phyloP scores from a whole-genome alignment of 1,284 basidiomycete genomes.

The Austroboletus olivaceoglutinosus region DNA sequence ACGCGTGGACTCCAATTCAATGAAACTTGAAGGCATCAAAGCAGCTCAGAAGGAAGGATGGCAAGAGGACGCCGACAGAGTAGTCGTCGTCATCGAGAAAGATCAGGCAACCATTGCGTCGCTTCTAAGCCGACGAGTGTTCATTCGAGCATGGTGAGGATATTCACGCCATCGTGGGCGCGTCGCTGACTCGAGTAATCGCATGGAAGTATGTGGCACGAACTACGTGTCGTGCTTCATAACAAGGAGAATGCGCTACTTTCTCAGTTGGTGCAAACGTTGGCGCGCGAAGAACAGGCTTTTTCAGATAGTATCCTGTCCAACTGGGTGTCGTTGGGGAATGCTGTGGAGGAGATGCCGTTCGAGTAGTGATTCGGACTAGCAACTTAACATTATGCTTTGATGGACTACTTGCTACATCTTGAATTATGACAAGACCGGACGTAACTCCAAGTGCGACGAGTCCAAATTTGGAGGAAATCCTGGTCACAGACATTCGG shows the following conservation, averaged over 20 bases:
- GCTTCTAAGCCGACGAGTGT: constrained; percentile 72
- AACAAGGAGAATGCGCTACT: constrained; percentile 82
- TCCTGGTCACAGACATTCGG: not conserved
- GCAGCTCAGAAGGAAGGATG: constrained; percentile 72
- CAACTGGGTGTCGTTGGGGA: constrained; percentile 73
- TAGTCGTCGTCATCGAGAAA: constrained; percentile 66
- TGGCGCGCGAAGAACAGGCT: constrained; percentile 68
- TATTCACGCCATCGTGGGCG: not conserved
- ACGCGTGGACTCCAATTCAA: constrained; percentile 71
- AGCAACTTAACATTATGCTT: constrained; percentile 1
- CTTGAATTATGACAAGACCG: constrained; percentile 8
- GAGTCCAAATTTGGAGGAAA: not conserved
- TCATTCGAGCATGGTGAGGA: constrained; percentile 77
- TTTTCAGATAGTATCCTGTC: constrained; percentile 59
- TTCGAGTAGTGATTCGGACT: constrained; percentile 52
- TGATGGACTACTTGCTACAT: constrained; percentile 6
- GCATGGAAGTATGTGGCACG: constrained; percentile 81
- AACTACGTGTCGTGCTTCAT: constrained; percentile 83
- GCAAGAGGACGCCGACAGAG: constrained; percentile 78
- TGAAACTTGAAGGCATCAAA: constrained; percentile 74
- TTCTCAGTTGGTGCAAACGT: constrained; percentile 68
- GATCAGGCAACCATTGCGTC: constrained; percentile 73
- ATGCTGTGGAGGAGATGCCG: constrained; percentile 78
- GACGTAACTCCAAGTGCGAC: too few species aligned
- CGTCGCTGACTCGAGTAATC: constrained; percentile 2